Percentiles rank a stretch among this genome's conserved stretches.
Conservation (phyloP, 129 eudicot species). For the Flaveria robusta region DNA sequence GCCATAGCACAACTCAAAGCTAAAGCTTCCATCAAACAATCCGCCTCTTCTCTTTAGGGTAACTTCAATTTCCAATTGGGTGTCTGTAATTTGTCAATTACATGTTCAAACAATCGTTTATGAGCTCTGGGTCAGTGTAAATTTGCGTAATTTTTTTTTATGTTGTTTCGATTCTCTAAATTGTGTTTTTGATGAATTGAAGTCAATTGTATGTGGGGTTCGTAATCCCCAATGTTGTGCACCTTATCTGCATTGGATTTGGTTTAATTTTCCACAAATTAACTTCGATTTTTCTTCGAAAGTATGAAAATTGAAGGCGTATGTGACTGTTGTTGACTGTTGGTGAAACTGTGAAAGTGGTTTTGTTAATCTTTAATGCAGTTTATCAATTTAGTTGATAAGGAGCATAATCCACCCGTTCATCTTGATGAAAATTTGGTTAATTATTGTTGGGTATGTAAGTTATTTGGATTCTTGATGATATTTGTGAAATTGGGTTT, state of each 20-base stretch:
- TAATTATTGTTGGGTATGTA: neutral
- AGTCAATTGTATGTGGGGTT: slow-evolving; percentile 13
- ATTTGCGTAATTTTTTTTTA: neutral
- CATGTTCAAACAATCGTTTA: neutral
- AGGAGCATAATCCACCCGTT: no score
- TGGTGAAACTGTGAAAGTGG: neutral
- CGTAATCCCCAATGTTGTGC: slow-evolving; percentile 14
- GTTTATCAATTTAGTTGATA: no score
- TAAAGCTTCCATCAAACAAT: slow-evolving; percentile 19
- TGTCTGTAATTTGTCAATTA: slow-evolving; percentile 23
- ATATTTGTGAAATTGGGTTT: neutral
- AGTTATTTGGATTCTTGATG: slow-evolving; percentile 20
- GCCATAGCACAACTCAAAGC: neutral
- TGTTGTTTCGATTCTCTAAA: slow-evolving; percentile 20
- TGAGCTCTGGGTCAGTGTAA: slow-evolving; percentile 16
- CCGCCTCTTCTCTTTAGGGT: slow-evolving; percentile 16
- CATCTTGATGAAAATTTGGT: neutral
- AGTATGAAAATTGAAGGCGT: neutral
- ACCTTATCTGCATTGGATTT: neutral
- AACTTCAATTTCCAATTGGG: slow-evolving; percentile 24
- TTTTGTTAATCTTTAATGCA: slow-evolving; percentile 3
- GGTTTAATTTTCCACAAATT: neutral
- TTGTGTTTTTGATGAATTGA: slow-evolving; percentile 4
- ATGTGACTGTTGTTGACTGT: no score
- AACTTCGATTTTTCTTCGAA: neutral